Evolutionary conservation across 176 grass and related monocot genomes (phyloP), one percentile per base, ranked within the genome.

Genomic region (Musa schizocarpa): DNA sequence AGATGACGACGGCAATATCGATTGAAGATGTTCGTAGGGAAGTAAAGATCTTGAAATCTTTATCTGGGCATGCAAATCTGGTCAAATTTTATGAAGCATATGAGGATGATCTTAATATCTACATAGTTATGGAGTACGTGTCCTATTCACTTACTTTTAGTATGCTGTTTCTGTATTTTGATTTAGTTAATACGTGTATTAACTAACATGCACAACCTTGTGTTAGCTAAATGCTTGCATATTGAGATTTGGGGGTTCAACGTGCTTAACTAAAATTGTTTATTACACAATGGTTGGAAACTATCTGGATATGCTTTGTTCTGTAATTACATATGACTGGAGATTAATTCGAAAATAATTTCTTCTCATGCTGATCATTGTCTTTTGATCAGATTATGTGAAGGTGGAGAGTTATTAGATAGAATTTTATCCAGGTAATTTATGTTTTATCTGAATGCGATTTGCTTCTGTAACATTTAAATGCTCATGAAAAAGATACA

Each of bases 21-120:
- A 91, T 99, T 86, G 95, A 99, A 81, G 95, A 99, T 99, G 95
- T 94, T 61, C 86, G 95, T 55, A 91, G 95, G 82, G 95, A 99
- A 77, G 90, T 99, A 70, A 99, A 92, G 75, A 99, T 99, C 80
- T 74, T 99, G 81, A 99, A 94, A 86, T 84, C 86, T 76, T 86
- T 99, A 77, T 89, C 96, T 72, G 88, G 91, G 67, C 96, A 95
- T 86, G 87, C 80, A 43, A 88, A 95, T 83, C 79, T 90, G 51
- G 91, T 99, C 54, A 92, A 92, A 74, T 99, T 99, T 92, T 88
- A 95, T 88, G 96, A 99, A 87, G 86, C 96, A 69, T 95, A 89
- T 85, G 96, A 99, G 80, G 96, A 99, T 84, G 74, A 53, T 4
- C 75, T 84, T 82, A 95, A 89, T 79, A 88, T 99, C 83, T 99